These are phyloP conservation scores for Sarocladium kiliense DNA, from an alignment of 2,329 filamentous ascomycete species.

Conservation along the genomic window DNA sequence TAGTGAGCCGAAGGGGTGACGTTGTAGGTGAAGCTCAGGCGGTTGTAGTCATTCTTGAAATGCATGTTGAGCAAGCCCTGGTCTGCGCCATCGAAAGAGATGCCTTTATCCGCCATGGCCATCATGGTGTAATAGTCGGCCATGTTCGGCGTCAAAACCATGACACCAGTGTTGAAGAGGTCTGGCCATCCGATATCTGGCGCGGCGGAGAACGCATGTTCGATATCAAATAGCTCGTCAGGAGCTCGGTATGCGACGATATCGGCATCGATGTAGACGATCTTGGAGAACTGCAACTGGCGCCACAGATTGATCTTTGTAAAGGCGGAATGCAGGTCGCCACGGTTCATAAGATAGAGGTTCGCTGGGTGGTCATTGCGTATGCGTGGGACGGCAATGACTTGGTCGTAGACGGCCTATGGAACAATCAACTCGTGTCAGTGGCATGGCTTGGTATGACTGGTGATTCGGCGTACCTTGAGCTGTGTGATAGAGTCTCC, in stretches of 20 bases:
- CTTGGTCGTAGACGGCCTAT: conserved; percentile 78
- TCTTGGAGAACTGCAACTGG: conserved; percentile 81
- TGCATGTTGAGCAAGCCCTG: conserved; percentile 95
- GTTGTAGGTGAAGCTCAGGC: conserved; percentile 93
- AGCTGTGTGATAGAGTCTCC: conserved; percentile 72
- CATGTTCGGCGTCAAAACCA: conserved; percentile 83
- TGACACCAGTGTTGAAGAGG: conserved; percentile 95
- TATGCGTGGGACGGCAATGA: conserved; percentile 79
- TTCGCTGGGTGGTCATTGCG: conserved; percentile 74
- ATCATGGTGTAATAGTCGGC: conserved; percentile 82
- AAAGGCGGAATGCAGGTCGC: conserved; percentile 86
- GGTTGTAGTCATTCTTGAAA: conserved; percentile 77
- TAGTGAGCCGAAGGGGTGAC: conserved; percentile 95
- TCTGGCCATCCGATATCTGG: conserved; percentile 98
- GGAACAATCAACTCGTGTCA: not conserved
- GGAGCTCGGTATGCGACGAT: conserved; percentile 85
- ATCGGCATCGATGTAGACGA: conserved; percentile 94
- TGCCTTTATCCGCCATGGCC: conserved; percentile 77
- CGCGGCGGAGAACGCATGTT: conserved; percentile 61
- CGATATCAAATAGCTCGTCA: conserved; percentile 79
- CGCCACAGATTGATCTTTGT: conserved; percentile 97
- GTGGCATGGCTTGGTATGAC: not conserved
- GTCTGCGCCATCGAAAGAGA: conserved; percentile 95
- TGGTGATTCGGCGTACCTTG: conserved; percentile 47
- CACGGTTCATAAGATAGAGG: conserved; percentile 84